Base-by-base conservation (phyloP, 371 early-diverging fungal genomes). In the Mortierella sp. region DNA sequence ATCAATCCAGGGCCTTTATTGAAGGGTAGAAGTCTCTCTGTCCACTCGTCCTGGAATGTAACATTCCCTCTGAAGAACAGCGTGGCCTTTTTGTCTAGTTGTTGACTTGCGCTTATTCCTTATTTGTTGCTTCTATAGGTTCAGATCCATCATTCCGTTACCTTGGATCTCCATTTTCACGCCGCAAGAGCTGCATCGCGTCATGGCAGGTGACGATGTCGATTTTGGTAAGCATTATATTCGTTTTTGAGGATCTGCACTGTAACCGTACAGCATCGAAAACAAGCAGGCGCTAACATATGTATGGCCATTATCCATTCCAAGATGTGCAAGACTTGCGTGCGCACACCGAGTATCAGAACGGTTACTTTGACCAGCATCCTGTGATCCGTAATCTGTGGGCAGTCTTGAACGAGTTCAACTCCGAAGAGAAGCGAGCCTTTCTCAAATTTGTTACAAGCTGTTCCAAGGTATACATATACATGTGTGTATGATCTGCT, bases 361-460 rank as follows among this genome's bases (percentile, higher is more conserved):
- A 94, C 63, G 93, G 92, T 3, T 97, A 92, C 72, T 82, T 83
- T 59, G 84, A 88, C 42, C 86, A 86, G 30, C 94, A 92, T 70
- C 89, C 85, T n/a, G 89, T 91, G 15, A 93, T 94, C 21, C 78
- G 84, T n/a, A 64, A 79, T 4, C 86, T 97, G 31, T 97, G 97
- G 97, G 81, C 88, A 34, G 89, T 94, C 24, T 81, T 96, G 14
- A 79, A 85, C 50, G 81, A 84, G 5, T 82, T 94, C 19, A 68
- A 56, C 8, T 90, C 88, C 6, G 85, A 85, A 19, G 90, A 95
- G 55, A 87, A 89, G 55, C 79, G 87, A 15, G 81, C 84, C 12
- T 89, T 97, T 56, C 80, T 95, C 43, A 92, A 92, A 72, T 97
- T 96, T 80, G 89, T 91, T 6, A 97, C 97, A 15, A 90, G 93